Conservation (phyloP, 176 grass and related monocot species). For the Oryza australiensis region DNA sequence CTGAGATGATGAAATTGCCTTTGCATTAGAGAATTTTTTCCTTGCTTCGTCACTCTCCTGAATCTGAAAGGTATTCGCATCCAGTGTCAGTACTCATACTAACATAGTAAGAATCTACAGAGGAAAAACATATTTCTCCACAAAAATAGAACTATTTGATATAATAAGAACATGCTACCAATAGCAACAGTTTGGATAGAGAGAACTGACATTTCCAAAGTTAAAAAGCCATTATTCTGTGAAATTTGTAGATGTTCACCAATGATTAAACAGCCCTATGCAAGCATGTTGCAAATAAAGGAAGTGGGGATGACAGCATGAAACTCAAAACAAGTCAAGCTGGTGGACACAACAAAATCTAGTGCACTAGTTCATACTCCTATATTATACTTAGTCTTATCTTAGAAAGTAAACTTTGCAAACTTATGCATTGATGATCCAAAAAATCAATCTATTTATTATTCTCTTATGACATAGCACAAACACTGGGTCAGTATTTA, state of each 20-base stretch:
- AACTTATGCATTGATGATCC: background rate
- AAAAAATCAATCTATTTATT: background rate
- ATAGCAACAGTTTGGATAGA: background rate
- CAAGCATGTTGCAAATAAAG: background rate
- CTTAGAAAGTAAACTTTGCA: background rate
- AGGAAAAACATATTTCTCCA: background rate
- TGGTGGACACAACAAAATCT: background rate
- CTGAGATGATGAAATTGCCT: slow-evolving; percentile 77
- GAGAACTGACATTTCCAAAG: background rate
- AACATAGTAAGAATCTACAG: background rate
- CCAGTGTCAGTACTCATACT: background rate
- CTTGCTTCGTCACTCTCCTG: slow-evolving; percentile 75
- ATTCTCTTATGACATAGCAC: background rate
- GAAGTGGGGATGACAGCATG: background rate
- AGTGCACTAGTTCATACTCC: background rate
- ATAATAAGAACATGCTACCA: background rate
- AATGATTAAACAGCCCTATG: background rate
- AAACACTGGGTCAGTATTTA: slow-evolving; percentile 29
- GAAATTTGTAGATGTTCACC: background rate
- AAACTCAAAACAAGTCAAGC: slow-evolving; percentile 9
- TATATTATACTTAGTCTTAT: background rate
- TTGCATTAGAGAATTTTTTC: slow-evolving; percentile 83
- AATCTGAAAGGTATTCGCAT: slow-evolving; percentile 41
- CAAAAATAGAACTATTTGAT: background rate
- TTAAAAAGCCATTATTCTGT: background rate